Percentiles rank a stretch among this genome's conserved stretches.
These are phyloP conservation scores for Spinacia oleracea DNA, from an alignment of 179 eudicot species.

Conservation along the genomic window DNA sequence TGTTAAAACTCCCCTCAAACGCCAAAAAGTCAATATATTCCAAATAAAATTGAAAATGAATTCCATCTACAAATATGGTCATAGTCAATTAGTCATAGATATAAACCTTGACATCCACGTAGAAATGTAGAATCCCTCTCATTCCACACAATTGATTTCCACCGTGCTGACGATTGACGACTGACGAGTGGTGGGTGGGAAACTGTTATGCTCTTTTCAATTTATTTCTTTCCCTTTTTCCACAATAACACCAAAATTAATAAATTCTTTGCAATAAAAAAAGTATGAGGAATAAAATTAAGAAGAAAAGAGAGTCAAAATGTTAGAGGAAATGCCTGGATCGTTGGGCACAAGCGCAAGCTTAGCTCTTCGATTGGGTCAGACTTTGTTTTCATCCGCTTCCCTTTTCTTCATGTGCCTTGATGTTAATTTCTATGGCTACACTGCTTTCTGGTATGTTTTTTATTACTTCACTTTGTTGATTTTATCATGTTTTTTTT, in stretches of 20 bases:
- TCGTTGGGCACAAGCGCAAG: conserved; percentile 86
- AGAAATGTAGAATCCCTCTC: too few species aligned
- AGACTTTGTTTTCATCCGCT: conserved; percentile 67
- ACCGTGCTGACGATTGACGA: neutral
- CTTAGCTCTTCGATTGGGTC: conserved; percentile 79
- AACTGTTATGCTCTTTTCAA: neutral
- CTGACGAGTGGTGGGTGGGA: conserved; percentile 8
- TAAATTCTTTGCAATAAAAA: neutral
- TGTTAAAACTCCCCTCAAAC: too few species aligned
- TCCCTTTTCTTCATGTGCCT: conserved; percentile 92
- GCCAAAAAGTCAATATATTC: too few species aligned
- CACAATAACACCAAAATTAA: neutral
- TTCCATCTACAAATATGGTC: too few species aligned
- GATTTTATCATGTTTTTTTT: neutral
- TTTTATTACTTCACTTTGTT: neutral
- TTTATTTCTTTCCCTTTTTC: neutral
- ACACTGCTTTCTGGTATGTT: conserved; percentile 80
- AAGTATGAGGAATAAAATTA: neutral
- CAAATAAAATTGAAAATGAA: too few species aligned
- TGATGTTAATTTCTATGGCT: conserved; percentile 68
- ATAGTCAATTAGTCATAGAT: too few species aligned
- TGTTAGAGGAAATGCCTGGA: conserved; percentile 79
- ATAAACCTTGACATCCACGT: too few species aligned
- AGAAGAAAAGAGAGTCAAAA: neutral
- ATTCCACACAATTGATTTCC: neutral